These are phyloP conservation scores for Millerago galiae DNA, from an alignment of 805 yeast species.

Conservation along the genomic window DNA sequence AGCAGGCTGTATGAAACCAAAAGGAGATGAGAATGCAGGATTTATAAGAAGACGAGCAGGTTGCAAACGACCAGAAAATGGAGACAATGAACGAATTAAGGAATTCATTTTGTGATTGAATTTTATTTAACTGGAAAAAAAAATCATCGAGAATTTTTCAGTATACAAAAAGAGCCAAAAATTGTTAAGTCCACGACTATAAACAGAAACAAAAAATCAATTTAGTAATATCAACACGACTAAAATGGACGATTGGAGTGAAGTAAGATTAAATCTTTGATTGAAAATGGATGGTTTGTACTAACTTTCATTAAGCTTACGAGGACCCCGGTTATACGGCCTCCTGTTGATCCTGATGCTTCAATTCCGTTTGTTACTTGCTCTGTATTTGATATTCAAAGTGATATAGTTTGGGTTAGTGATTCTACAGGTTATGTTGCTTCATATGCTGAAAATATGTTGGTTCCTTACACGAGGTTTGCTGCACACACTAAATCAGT, in stretches of 20 bases:
- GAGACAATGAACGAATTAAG: constrained; percentile 14
- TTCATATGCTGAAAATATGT: constrained; percentile 38
- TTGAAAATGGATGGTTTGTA: no score
- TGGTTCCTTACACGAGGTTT: constrained; percentile 53
- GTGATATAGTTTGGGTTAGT: constrained; percentile 83
- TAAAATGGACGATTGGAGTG: constrained; percentile 23
- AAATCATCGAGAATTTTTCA: not conserved
- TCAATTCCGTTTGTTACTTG: constrained; percentile 13
- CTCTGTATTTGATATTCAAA: constrained; percentile 57
- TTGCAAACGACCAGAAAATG: constrained; percentile 14
- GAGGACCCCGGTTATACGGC: constrained; percentile 18
- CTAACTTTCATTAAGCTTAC: constrained; percentile 8
- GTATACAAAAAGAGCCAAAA: no score
- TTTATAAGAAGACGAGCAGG: constrained; percentile 14
- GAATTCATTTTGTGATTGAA: constrained; percentile 3
- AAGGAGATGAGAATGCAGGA: constrained; percentile 10
- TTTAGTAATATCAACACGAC: not conserved
- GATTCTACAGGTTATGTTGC: constrained; percentile 44
- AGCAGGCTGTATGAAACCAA: constrained; percentile 23
- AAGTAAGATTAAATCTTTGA: no score
- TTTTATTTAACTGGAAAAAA: not conserved
- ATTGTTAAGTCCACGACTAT: no score
- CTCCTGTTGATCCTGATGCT: constrained; percentile 14
- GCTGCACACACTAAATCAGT: constrained; percentile 46
- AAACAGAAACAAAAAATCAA: not conserved